Base-by-base conservation (phyloP, 1,284 basidiomycete genomes). In the Laetiporus sulphureus region DNA sequence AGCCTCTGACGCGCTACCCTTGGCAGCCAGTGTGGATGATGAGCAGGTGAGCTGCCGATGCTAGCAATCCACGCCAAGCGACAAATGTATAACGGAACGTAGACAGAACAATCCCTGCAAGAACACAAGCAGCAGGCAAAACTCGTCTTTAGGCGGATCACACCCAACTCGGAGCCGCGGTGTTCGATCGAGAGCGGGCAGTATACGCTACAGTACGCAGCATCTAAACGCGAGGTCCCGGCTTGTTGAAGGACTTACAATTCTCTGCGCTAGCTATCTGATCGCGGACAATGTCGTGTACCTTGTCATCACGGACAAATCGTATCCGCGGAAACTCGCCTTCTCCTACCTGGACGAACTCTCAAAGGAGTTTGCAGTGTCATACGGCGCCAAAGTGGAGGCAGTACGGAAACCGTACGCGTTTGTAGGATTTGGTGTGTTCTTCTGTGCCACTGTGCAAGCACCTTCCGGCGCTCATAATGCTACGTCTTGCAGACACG, bases 51-150 rank as follows among this genome's bases (percentile, higher is more conserved):
- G 74, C 54, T 8, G 22, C 44, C 34, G n/a, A 13, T 41, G 13
- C 19, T 30, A 19, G 19, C 7, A 29, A 34, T 30, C 25, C 13
- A 16, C 24, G 27, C 27, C 36, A 5, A 19, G 5, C n/a, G n/a
- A n/a, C n/a, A 22, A 30, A 22, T 22, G 22, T 7, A 22, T 27
- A 13, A 38, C 23, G 13, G 3, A 15, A 10, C 32, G 37, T 58
- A 96, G 91, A 95, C 89, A 50, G 94, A 97, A 64, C 83, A 87
- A 58, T 77, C 86, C 45, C 72, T 99, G 36, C 90, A 93, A 55
- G 95, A 98, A 66, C 92, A 97, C 75, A 99, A 98, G 64, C 95
- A 98, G 57, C 95, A 99, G 63, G 83, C 93, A 36, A 99, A 99
- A 66, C 77, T 98, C 55, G 86, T 99, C 58, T 96, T 98, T 61